phyloP scores from a whole-genome alignment of 2,329 filamentous ascomycete genomes.

The Colletotrichum camelliae region DNA sequence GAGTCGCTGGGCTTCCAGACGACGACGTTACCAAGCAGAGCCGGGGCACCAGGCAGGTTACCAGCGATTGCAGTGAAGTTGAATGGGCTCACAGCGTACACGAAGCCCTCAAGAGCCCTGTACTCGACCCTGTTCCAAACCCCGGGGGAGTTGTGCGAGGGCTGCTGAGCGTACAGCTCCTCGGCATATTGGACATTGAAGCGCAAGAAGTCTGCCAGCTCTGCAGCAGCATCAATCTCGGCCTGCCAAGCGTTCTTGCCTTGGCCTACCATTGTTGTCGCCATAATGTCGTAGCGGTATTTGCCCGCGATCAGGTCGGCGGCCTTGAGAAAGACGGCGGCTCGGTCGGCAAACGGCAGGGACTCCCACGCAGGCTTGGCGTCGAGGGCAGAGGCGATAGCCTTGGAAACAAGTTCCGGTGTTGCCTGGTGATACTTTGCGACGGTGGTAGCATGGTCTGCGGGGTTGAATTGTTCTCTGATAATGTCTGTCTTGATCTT shows the following conservation, averaged over 20 bases:
- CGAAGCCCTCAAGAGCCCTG: slow-evolving; percentile 90
- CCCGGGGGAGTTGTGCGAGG: slow-evolving; percentile 79
- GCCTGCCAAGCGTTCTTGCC: slow-evolving; percentile 99
- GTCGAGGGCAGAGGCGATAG: slow-evolving; percentile 84
- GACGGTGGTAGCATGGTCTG: slow-evolving; percentile 76
- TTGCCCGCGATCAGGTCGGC: slow-evolving; percentile 89
- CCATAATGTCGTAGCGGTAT: slow-evolving; percentile 97
- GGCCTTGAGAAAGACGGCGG: slow-evolving; percentile 93
- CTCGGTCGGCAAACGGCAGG: slow-evolving; percentile 87
- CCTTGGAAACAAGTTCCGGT: slow-evolving; percentile 67
- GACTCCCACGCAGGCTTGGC: slow-evolving; percentile 87
- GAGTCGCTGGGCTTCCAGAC: slow-evolving; percentile 96
- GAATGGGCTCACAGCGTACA: slow-evolving; percentile 93
- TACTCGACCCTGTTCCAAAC: slow-evolving; percentile 94
- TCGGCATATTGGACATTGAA: slow-evolving; percentile 96
- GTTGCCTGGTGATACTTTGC: slow-evolving; percentile 88
- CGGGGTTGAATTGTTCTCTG: slow-evolving; percentile 80
- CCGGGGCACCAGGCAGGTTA: slow-evolving; percentile 83
- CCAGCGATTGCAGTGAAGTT: slow-evolving; percentile 97
- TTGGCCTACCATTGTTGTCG: slow-evolving; percentile 93
- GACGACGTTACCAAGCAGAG: slow-evolving; percentile 91
- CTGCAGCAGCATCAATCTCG: slow-evolving; percentile 95
- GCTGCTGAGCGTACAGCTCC: slow-evolving; percentile 88
- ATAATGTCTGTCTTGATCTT: slow-evolving; percentile 71
- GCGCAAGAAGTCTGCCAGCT: slow-evolving; percentile 89